Base-by-base conservation (phyloP, 1,284 basidiomycete species). In the Microbotryum violaceum region DNA sequence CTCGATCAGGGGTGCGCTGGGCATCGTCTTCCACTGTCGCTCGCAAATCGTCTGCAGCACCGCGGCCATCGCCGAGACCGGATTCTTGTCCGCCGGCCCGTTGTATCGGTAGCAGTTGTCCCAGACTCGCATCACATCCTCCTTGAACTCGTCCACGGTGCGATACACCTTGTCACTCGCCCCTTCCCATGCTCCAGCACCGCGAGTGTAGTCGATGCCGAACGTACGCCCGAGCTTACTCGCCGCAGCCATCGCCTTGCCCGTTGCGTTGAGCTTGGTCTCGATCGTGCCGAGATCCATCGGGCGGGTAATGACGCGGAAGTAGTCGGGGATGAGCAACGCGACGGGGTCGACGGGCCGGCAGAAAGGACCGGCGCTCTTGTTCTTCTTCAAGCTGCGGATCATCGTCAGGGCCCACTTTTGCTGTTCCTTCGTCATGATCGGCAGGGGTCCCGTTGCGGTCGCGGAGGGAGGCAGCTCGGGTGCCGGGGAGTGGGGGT, bases 201-300 rank as follows among this genome's bases (percentile, higher is more conserved):
- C 87, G 70, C 88, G 89, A 10, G 87, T 88, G 50, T 69, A 69
- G 46, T 69, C 68, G 44, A 67, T 47, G 9, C 65, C 68, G 49
- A 58, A 69, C n/a, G 52, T 61, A 27, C 57, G 44, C 1, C 54
- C 53, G 20, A 44, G 20, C 56, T 69, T 69, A n/a, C 27, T 10
- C n/a, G 62, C 63, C 49, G 47, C 53, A 29, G 59, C 54, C 59
- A 69, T 69, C 21, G 61, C 68, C 45, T 63, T 63, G 21, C 68
- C 66, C 42, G 65, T 69, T 1, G 86, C 83, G 33, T 76, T 73
- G 47, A 97, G 80, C 77, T 97, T 96, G 71, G 83, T 83, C 77
- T 97, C 94, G 65, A 97, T 83, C 25, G 93, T 96, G n/a, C 84
- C 82, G 55, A 99, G 82, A 75, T 98, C 96, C 90, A 97, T 97